Evolutionary conservation across 2,329 filamentous ascomycete genomes (phyloP).

Genomic region (Ambrosiella xylebori): DNA sequence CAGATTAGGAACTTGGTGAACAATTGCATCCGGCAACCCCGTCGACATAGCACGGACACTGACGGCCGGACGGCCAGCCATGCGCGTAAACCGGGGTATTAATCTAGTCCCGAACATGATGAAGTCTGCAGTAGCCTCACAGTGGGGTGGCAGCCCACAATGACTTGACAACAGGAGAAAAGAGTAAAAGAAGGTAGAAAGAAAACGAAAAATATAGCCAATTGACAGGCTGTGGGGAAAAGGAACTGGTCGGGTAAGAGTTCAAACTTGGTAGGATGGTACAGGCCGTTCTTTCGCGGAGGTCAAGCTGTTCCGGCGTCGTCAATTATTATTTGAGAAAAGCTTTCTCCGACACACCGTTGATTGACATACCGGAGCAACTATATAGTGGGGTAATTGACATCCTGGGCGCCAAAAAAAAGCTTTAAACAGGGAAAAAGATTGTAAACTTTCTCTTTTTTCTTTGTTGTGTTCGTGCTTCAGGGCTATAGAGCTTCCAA

Average conservation of each 20-base stretch:
- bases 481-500: too few relatives aligned
- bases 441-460: too few relatives aligned
- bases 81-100: conserved; percentile 29
- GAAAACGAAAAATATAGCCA: background rate
- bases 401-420: background rate
- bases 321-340: conserved; percentile 7
- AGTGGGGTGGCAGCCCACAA: background rate
- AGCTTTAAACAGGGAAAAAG: background rate
- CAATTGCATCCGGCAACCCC: conserved; percentile 20
- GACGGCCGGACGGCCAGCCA: conserved; percentile 2
- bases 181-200: background rate
- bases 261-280: background rate
- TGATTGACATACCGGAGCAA: background rate
- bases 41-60: conserved; percentile 28
- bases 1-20: conserved; percentile 32
- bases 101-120: conserved; percentile 38
- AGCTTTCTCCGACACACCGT: conserved; percentile 10
- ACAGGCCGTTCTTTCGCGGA: background rate
- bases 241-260: background rate
- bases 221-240: background rate
- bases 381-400: conserved; percentile 8
- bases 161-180: background rate
- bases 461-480: too few relatives aligned
- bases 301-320: background rate
- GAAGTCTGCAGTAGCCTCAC: background rate